phyloP scores from a whole-genome alignment of 441 rosid genomes.

The Mallotus repandus region DNA sequence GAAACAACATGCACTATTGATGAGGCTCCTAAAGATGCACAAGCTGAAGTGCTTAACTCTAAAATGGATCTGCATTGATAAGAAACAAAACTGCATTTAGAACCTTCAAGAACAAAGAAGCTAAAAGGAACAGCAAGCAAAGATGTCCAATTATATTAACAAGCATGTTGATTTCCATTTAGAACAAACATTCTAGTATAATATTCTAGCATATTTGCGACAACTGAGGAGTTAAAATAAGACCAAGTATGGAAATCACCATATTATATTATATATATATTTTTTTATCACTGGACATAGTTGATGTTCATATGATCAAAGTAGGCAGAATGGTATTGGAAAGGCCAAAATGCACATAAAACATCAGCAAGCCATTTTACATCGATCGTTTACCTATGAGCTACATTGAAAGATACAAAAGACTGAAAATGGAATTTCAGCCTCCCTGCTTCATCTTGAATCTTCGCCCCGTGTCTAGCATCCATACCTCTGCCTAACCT shows the following conservation, averaged over 20 bases:
- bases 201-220: background rate
- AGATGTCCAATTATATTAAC: background rate
- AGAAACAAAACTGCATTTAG: background rate
- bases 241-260: background rate
- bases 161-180: background rate
- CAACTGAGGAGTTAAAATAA: background rate
- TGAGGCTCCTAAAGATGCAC: background rate
- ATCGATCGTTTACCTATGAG: constrained; percentile 61
- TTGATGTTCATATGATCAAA: background rate
- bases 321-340: background rate
- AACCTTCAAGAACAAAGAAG: background rate
- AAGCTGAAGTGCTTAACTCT: background rate
- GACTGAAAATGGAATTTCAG: constrained; percentile 91
- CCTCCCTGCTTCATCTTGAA: constrained; percentile 87
- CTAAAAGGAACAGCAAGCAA: background rate
- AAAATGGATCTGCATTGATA: background rate
- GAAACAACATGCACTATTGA: background rate
- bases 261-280: background rate
- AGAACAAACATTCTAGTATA: background rate
- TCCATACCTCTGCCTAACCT: constrained; percentile 80
- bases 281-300: background rate
- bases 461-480: constrained; percentile 86
- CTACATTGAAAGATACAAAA: constrained; percentile 85
- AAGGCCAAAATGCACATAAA: background rate
- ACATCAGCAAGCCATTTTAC: background rate